Evolutionary conservation across 257 asterid species (phyloP).

Genomic region (Paulownia fortunei): DNA sequence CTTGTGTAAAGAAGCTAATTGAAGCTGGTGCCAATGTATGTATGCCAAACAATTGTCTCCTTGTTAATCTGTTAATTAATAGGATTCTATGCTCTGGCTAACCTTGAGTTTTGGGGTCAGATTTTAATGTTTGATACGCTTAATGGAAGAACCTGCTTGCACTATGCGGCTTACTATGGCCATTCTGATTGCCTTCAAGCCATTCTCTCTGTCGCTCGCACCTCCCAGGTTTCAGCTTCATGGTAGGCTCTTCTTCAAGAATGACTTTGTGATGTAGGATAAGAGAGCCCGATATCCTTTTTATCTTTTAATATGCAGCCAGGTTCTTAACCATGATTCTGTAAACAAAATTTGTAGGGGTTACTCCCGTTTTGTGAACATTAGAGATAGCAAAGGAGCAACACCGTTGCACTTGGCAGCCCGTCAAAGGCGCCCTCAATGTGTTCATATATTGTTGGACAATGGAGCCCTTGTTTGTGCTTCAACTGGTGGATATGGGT

Average conservation of each 20-base stretch:
- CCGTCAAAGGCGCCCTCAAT: conserved; percentile 75
- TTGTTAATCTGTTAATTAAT: not conserved
- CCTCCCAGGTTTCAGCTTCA: conserved; percentile 78
- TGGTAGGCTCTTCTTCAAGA: conserved; percentile 55
- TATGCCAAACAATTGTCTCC: not conserved
- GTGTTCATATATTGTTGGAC: conserved; percentile 76
- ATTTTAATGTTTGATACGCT: conserved; percentile 87
- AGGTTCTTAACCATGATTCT: not conserved
- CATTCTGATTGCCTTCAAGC: conserved; percentile 77
- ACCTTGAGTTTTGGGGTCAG: conserved; percentile 46
- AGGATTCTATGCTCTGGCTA: conserved; percentile 3
- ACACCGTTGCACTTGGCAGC: conserved; percentile 96
- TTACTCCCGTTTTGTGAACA: conserved; percentile 84
- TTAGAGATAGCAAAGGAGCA: conserved; percentile 94
- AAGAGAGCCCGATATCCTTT: not conserved
- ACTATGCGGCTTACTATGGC: conserved; percentile 95
- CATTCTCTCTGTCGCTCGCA: conserved; percentile 82
- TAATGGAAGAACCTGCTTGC: conserved; percentile 94
- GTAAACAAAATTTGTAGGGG: conserved; percentile 57
- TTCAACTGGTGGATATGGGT: conserved; percentile 89
- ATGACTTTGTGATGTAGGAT: conserved; percentile 1
- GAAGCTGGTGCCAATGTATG: conserved; percentile 95
- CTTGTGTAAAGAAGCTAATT: conserved; percentile 79
- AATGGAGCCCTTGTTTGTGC: conserved; percentile 91
- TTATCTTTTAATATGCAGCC: not conserved